Evolutionary conservation across 257 asterid species (phyloP).

Genomic region (Nyctanthes arbortristis): DNA sequence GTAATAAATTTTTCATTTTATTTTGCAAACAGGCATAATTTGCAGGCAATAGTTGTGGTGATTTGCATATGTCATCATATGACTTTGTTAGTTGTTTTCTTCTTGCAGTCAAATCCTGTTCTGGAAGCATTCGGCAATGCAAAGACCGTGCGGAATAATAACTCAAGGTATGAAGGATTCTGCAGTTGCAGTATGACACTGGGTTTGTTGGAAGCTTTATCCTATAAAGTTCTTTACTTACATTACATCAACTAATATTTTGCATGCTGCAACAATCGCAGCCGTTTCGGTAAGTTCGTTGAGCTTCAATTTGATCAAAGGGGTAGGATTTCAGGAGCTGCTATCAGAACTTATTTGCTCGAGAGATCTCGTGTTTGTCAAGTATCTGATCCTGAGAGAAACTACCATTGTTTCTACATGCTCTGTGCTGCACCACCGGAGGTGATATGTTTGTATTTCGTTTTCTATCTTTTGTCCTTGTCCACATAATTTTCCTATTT

Average conservation of each 20-base stretch:
- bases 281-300: constrained; percentile 99
- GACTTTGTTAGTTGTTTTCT: constrained; percentile 17
- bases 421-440: constrained; percentile 96
- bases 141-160: constrained; percentile 96
- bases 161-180: constrained; percentile 69
- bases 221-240: neutral
- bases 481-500: neutral
- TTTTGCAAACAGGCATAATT: neutral
- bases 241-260: constrained; percentile 26
- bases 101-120: constrained; percentile 94
- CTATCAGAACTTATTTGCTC: constrained; percentile 95
- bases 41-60: neutral
- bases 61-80: neutral
- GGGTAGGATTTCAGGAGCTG: constrained; percentile 98
- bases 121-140: constrained; percentile 99
- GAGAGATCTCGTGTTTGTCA: constrained; percentile 99
- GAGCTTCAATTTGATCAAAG: constrained; percentile 91
- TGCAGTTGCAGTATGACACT: constrained; percentile 1
- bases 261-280: constrained; percentile 35
- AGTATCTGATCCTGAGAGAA: constrained; percentile 98
- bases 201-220: constrained; percentile 7
- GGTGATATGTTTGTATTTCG: constrained; percentile 38
- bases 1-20: constrained; percentile 41
- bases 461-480: neutral
- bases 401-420: constrained; percentile 98